A percentile compares a stretch with the other conserved stretches of the same genome.
phyloP scores from a whole-genome alignment of 768 basidiomycete genomes.

The Paxillus ammoniavirescens region DNA sequence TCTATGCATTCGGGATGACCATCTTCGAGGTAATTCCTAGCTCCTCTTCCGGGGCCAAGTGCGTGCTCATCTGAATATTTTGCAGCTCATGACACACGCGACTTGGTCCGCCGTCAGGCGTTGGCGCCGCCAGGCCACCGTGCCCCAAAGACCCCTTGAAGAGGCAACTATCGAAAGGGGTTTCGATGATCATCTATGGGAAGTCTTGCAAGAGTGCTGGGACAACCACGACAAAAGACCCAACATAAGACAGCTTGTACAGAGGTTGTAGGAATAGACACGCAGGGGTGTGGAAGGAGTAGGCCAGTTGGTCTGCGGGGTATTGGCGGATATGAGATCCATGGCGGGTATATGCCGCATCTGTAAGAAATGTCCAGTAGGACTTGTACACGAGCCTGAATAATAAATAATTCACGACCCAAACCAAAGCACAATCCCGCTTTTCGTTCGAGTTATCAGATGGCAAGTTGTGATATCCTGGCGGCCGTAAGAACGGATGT shows the following conservation, averaged over 20 bases:
- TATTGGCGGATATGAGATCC: too few species aligned
- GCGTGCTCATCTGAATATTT: not conserved
- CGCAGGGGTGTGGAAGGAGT: too few species aligned
- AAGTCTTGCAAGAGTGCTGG: slow-evolving; percentile 45
- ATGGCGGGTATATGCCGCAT: too few species aligned
- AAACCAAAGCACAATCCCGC: too few species aligned
- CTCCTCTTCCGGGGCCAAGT: not conserved
- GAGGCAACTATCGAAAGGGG: slow-evolving; percentile 37
- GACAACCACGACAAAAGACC: slow-evolving; percentile 37
- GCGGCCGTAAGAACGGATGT: too few species aligned
- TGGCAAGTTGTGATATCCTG: too few species aligned
- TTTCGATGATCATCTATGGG: slow-evolving; percentile 46
- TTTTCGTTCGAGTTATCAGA: too few species aligned
- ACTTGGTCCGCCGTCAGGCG: slow-evolving; percentile 50
- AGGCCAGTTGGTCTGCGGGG: too few species aligned
- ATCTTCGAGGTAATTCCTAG: slow-evolving; percentile 45
- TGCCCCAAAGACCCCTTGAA: slow-evolving; percentile 38
- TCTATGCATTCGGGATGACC: slow-evolving; percentile 59
- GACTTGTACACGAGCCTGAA: too few species aligned
- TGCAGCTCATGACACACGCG: slow-evolving; percentile 51
- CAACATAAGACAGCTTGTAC: slow-evolving; percentile 36
- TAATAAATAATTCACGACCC: too few species aligned
- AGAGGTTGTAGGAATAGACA: slow-evolving; percentile 8
- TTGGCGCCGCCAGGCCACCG: slow-evolving; percentile 38
- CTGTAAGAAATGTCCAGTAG: too few species aligned